Evolutionary conservation across 2,329 filamentous ascomycete genomes (phyloP).

Genomic region (Cadophora luteo-olivacea): DNA sequence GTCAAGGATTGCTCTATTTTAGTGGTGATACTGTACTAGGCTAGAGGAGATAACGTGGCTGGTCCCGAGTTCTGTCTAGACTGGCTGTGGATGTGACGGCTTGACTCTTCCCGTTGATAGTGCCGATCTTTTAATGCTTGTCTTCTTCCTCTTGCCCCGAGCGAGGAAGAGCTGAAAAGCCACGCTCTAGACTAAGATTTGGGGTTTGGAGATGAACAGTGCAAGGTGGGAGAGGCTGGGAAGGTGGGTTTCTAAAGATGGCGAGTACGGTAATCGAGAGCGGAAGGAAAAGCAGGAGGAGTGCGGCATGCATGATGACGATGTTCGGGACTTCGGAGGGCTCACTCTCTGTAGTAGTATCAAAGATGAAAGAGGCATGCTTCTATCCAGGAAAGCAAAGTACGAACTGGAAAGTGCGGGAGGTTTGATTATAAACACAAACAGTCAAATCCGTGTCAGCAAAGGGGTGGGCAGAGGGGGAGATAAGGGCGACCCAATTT

Average conservation of each 20-base stretch:
- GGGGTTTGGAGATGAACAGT: not conserved
- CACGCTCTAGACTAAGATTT: not conserved
- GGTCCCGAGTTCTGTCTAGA: not conserved
- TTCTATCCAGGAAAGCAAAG: too few relatives aligned
- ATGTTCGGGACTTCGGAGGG: not conserved
- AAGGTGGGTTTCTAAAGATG: not conserved
- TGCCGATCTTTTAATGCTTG: constrained; percentile 12
- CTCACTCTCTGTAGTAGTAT: not conserved
- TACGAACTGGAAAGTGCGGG: too few relatives aligned
- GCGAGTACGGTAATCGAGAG: not conserved
- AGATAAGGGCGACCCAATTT: not conserved
- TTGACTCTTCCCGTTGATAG: not conserved
- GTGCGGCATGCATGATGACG: not conserved
- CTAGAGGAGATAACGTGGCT: not conserved
- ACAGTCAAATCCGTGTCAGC: not conserved
- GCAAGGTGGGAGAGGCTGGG: too few relatives aligned
- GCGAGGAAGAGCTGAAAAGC: not conserved
- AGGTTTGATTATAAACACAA: not conserved
- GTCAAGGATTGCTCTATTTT: not conserved
- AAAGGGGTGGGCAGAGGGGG: not conserved
- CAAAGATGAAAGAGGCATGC: not conserved
- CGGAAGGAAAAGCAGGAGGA: not conserved
- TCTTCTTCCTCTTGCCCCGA: not conserved
- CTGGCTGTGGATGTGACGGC: not conserved
- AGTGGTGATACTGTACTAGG: not conserved